Conservation (phyloP, 2,329 filamentous ascomycete species). For the Fusarium sp. region DNA sequence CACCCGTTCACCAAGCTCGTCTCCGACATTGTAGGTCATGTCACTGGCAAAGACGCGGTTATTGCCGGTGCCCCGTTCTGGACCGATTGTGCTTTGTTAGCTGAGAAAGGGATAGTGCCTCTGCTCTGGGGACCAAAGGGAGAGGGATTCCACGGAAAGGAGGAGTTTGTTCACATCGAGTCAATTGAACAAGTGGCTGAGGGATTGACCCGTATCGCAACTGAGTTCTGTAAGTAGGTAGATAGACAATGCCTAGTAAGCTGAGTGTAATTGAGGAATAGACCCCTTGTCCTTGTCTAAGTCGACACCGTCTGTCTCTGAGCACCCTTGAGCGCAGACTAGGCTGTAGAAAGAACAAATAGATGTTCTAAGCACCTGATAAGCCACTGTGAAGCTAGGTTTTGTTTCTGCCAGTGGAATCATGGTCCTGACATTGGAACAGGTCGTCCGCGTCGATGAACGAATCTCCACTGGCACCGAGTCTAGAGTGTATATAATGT, state of each 20-base stretch:
- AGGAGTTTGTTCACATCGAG: conserved; percentile 58
- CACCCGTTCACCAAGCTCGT: conserved; percentile 52
- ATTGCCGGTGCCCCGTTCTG: conserved; percentile 51
- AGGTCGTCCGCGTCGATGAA: too few relatives aligned
- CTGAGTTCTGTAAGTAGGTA: conserved; percentile 42
- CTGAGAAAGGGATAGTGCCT: conserved; percentile 53
- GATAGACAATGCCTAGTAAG: background rate
- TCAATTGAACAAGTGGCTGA: conserved; percentile 50
- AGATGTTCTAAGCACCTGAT: too few relatives aligned
- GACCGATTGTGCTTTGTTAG: conserved; percentile 60
- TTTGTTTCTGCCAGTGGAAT: too few relatives aligned
- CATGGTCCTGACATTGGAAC: too few relatives aligned
- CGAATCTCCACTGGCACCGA: too few relatives aligned
- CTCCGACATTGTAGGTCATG: conserved; percentile 36
- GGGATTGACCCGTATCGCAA: conserved; percentile 39
- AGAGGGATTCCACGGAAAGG: conserved; percentile 58
- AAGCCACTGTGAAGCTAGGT: too few relatives aligned
- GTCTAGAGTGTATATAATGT: too few relatives aligned
- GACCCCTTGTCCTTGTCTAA: too few relatives aligned
- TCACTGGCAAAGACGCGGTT: conserved; percentile 39
- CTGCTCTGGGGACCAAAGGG: conserved; percentile 58
- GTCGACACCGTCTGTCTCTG: too few relatives aligned
- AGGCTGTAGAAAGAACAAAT: too few relatives aligned
- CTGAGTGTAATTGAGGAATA: background rate
- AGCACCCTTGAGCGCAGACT: too few relatives aligned